Conservation (phyloP, 2,329 filamentous ascomycete species). For the Cytospora paraplurivora region DNA sequence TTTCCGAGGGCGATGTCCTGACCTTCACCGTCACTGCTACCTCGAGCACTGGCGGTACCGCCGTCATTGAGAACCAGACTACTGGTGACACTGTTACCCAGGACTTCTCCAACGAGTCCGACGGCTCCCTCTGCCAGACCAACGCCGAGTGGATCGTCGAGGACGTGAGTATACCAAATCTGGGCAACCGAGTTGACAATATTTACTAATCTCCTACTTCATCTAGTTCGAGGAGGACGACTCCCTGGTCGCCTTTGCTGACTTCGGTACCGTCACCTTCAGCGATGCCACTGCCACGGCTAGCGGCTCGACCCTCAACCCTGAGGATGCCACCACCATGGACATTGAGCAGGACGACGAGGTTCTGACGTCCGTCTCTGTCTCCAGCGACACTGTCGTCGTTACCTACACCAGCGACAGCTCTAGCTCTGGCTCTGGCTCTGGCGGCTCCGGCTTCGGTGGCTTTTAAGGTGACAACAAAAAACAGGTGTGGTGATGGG, state of each 20-base stretch:
- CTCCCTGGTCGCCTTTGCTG: constrained; percentile 44
- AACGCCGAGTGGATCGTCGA: constrained; percentile 66
- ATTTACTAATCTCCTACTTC: neutral
- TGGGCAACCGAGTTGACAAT: too few relatives aligned
- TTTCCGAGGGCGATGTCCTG: constrained; percentile 21
- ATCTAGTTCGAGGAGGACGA: constrained; percentile 40
- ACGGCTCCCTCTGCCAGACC: constrained; percentile 34
- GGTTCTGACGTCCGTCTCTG: constrained; percentile 14
- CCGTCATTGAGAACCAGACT: constrained; percentile 48
- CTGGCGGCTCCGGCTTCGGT: too few relatives aligned
- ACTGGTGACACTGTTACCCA: constrained; percentile 54
- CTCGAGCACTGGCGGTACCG: constrained; percentile 44
- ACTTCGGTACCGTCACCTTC: constrained; percentile 50
- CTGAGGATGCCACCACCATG: constrained; percentile 43
- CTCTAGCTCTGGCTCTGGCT: too few relatives aligned
- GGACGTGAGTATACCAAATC: constrained; percentile 35
- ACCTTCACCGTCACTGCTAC: constrained; percentile 37
- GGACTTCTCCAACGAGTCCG: constrained; percentile 43
- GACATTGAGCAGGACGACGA: constrained; percentile 16
- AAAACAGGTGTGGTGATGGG: neutral
- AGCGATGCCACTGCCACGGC: constrained; percentile 38
- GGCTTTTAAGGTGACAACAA: neutral
- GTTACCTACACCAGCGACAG: neutral
- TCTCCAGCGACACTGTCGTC: neutral
- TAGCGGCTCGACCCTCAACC: constrained; percentile 36